A percentile compares a stretch with the other conserved stretches of the same genome.
These are phyloP conservation scores for Inga laurina DNA, from an alignment of 306 rosid genomes.

Conservation along the genomic window DNA sequence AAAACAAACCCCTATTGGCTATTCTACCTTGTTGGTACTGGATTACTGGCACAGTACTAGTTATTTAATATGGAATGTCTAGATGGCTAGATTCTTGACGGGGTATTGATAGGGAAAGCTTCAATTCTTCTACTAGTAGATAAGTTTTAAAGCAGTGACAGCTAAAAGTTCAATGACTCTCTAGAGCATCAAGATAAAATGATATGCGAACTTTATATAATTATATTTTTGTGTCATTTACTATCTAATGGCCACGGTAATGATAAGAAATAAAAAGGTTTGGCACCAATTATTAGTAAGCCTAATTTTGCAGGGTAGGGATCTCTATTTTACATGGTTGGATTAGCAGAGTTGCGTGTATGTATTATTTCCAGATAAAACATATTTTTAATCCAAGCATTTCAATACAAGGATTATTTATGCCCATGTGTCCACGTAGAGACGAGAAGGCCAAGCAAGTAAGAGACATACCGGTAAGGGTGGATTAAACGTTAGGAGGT, in stretches of 20 bases:
- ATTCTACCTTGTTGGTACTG: background rate
- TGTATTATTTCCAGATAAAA: background rate
- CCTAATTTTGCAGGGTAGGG: background rate
- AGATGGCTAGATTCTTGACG: background rate
- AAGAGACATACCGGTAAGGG: conserved; percentile 73
- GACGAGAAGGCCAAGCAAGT: background rate
- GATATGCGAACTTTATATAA: no score
- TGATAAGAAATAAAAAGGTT: background rate
- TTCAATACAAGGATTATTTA: background rate
- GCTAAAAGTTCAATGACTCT: background rate
- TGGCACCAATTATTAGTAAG: background rate
- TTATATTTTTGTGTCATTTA: no score
- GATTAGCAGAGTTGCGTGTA: background rate
- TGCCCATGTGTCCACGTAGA: background rate
- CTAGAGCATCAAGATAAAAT: background rate
- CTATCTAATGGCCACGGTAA: background rate
- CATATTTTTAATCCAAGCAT: background rate
- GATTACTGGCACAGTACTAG: background rate
- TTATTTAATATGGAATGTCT: background rate
- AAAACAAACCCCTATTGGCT: conserved; percentile 8
- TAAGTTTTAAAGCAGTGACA: background rate
- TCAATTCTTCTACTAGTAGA: background rate
- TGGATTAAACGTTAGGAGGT: conserved; percentile 81
- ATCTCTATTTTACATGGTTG: background rate
- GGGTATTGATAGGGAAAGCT: background rate